Percentiles rank a stretch among this genome's conserved stretches.
phyloP scores from a whole-genome alignment of 768 basidiomycete genomes.

The Boletus reticuloceps region DNA sequence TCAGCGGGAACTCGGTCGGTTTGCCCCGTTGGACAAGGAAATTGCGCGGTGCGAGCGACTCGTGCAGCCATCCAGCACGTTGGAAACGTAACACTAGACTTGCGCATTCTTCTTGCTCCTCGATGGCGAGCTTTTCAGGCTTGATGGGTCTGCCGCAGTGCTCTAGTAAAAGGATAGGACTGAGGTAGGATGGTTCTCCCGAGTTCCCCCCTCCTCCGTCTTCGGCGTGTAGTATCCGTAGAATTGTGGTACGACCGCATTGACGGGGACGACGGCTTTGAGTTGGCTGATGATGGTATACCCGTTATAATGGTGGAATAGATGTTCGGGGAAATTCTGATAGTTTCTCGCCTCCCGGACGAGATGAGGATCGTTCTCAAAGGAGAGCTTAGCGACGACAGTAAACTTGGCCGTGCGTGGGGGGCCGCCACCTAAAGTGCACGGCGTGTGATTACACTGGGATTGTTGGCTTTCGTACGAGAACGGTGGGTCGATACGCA shows the following conservation, averaged over 20 bases:
- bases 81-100: slow-evolving; percentile 43
- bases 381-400: slow-evolving; percentile 46
- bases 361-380: slow-evolving; percentile 34
- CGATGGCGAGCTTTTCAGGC: slow-evolving; percentile 27
- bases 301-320: slow-evolving; percentile 27
- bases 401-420: slow-evolving; percentile 36
- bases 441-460: slow-evolving; percentile 4
- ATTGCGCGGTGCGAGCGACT: slow-evolving; percentile 43
- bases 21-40: slow-evolving; percentile 45
- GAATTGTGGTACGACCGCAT: slow-evolving; percentile 58
- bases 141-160: slow-evolving; percentile 43
- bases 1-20: slow-evolving; percentile 26
- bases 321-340: slow-evolving; percentile 24
- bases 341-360: slow-evolving; percentile 28
- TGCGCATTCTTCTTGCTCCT: slow-evolving; percentile 41
- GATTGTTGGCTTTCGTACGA: slow-evolving; percentile 8
- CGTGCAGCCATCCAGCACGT: slow-evolving; percentile 36
- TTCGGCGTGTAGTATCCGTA: slow-evolving; percentile 55
- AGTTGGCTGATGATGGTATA: slow-evolving; percentile 27
- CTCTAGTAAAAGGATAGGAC: slow-evolving; percentile 47
- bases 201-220: no score
- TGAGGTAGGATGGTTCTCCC: slow-evolving; percentile 17
- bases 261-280: slow-evolving; percentile 43
- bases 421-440: accelerated
- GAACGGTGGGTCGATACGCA: slow-evolving; percentile 17